phyloP scores from a whole-genome alignment of 371 early-diverging fungal species.

The Mucor irregularis region DNA sequence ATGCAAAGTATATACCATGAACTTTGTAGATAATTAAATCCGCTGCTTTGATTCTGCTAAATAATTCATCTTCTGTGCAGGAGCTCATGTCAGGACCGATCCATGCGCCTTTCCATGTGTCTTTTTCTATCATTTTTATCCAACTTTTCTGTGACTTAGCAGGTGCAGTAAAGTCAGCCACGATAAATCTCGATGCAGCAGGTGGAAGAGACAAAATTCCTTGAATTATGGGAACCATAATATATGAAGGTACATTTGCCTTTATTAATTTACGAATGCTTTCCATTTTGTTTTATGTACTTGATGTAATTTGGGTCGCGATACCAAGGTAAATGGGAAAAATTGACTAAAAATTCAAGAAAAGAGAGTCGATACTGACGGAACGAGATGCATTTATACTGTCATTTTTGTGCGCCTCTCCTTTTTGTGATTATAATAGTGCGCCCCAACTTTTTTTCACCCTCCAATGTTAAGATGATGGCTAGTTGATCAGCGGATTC shows the following conservation, averaged over 20 bases:
- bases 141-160: conserved; percentile 14
- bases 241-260: conserved; percentile 1
- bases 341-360: not conserved
- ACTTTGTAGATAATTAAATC: conserved; percentile 43
- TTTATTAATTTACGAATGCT: not conserved
- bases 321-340: too few relatives aligned
- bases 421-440: too few relatives aligned
- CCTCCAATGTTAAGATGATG: too few relatives aligned
- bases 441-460: too few relatives aligned
- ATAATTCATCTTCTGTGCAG: conserved; percentile 14
- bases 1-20: conserved; percentile 32
- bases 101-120: conserved; percentile 29
- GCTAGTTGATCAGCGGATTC: too few relatives aligned
- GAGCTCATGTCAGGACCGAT: conserved; percentile 21
- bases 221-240: conserved; percentile 7
- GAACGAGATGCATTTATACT: not conserved
- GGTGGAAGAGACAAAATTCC: conserved; percentile 9
- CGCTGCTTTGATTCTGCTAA: conserved; percentile 29
- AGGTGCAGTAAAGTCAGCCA: conserved; percentile 20
- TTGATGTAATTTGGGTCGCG: too few relatives aligned
- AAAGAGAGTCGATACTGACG: too few relatives aligned
- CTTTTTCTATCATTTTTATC: conserved; percentile 15
- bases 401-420: too few relatives aligned
- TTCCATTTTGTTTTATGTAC: not conserved
- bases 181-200: conserved; percentile 5